Evolutionary conservation across 1,139 yeast genomes (phyloP).

Genomic region (Debaryomyces fabryi): DNA sequence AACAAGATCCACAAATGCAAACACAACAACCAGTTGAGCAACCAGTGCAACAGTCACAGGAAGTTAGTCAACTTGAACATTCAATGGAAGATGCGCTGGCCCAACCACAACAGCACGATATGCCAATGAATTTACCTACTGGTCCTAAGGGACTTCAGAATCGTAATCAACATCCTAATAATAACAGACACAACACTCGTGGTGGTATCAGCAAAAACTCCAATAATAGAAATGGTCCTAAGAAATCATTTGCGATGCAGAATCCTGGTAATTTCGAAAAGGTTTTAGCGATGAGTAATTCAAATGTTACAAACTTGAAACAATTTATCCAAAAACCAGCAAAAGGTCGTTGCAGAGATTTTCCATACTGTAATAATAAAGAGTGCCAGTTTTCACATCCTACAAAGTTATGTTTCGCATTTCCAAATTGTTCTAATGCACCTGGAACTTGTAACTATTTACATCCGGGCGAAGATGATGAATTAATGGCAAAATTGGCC

Average conservation of each 20-base stretch:
- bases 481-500: constrained; percentile 65
- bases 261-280: constrained; percentile 44
- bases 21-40: constrained; percentile 10
- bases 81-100: constrained; percentile 3
- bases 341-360: constrained; percentile 71
- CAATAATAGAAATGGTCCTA: constrained; percentile 13
- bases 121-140: constrained; percentile 18
- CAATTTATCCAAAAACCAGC: constrained; percentile 42
- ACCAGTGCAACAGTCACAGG: constrained; percentile 9
- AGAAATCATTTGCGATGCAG: constrained; percentile 36
- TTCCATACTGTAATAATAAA: constrained; percentile 74
- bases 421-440: constrained; percentile 76
- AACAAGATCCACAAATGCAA: constrained; percentile 10
- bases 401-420: constrained; percentile 70
- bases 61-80: constrained; percentile 4
- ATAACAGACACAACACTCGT: constrained; percentile 9
- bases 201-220: constrained; percentile 15
- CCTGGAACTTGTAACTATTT: constrained; percentile 82
- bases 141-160: constrained; percentile 20
- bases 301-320: constrained; percentile 25
- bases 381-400: constrained; percentile 82
- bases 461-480: constrained; percentile 85
- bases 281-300: constrained; percentile 39
- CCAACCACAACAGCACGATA: constrained; percentile 2
- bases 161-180: constrained; percentile 4